Evolutionary conservation across 805 yeast genomes (phyloP).

Genomic region (Candida nanaspora): DNA sequence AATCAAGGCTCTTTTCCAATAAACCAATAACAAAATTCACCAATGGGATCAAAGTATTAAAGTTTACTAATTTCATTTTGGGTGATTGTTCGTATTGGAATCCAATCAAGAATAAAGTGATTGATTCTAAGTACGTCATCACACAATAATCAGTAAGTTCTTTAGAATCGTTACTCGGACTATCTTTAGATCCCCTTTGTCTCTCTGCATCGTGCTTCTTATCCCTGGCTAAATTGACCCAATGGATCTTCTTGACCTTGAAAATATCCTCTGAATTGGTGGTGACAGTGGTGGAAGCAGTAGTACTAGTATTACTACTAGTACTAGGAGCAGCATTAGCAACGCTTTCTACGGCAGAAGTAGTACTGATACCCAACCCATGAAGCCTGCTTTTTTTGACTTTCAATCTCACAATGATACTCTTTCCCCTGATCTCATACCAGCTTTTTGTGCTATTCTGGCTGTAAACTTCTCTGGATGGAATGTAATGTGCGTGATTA

Average conservation of each 20-base stretch:
- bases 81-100: slow-evolving; percentile 13
- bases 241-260: slow-evolving; percentile 5
- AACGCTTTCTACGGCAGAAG: not conserved
- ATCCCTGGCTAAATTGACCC: slow-evolving; percentile 6
- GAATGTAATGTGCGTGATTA: too few relatives aligned
- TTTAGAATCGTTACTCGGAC: not conserved
- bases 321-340: not conserved
- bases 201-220: slow-evolving; percentile 6
- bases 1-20: not conserved
- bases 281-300: too few relatives aligned
- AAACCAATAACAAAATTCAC: not conserved
- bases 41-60: not conserved
- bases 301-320: too few relatives aligned
- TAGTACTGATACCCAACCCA: not conserved
- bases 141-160: not conserved
- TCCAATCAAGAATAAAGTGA: slow-evolving; percentile 17
- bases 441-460: not conserved
- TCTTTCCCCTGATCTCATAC: not conserved
- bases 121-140: slow-evolving; percentile 6
- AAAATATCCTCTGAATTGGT: not conserved
- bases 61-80: not conserved
- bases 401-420: not conserved
- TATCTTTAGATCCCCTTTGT: not conserved
- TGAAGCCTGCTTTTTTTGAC: not conserved
- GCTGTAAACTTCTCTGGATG: too few relatives aligned